These are phyloP conservation scores for Berberis vulgaris DNA, from an alignment of 164 flowering plant genomes.

Conservation along the genomic window DNA sequence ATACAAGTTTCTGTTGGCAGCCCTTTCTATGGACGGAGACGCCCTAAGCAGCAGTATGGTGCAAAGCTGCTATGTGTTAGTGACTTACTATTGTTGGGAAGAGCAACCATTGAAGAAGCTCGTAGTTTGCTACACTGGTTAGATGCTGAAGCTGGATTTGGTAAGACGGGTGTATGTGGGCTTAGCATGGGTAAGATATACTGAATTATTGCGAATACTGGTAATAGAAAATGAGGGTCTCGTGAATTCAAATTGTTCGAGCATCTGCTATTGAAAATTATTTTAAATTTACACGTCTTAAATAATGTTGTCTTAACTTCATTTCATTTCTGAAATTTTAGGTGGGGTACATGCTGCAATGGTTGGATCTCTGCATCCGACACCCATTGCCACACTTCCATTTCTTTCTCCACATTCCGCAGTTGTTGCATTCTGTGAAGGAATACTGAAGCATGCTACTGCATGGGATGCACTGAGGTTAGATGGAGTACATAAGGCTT, in stretches of 20 bases:
- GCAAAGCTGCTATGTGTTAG: slow-evolving; percentile 91
- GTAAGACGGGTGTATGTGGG: slow-evolving; percentile 94
- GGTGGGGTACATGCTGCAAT: slow-evolving; percentile 99
- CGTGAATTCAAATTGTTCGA: no score
- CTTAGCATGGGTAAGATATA: slow-evolving; percentile 89
- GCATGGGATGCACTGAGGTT: slow-evolving; percentile 94
- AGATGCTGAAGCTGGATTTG: slow-evolving; percentile 72
- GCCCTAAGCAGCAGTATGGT: slow-evolving; percentile 79
- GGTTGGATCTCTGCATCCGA: slow-evolving; percentile 97
- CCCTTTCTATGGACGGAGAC: slow-evolving; percentile 90
- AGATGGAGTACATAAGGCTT: slow-evolving; percentile 52
- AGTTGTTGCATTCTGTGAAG: slow-evolving; percentile 96
- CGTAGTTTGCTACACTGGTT: slow-evolving; percentile 85
- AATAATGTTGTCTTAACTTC: background rate
- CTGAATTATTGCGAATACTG: background rate
- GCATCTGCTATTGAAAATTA: no score
- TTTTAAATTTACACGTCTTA: no score
- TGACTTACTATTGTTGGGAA: slow-evolving; percentile 85
- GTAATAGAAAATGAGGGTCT: no score
- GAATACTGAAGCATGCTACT: slow-evolving; percentile 78
- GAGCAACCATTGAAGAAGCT: slow-evolving; percentile 89
- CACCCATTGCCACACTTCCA: slow-evolving; percentile 92
- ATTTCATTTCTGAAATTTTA: slow-evolving; percentile 15
- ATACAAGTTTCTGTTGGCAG: slow-evolving; percentile 34
- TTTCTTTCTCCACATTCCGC: slow-evolving; percentile 98